A percentile compares a stretch with the other conserved stretches of the same genome.
Evolutionary conservation across 2,329 filamentous ascomycete genomes (phyloP).

Genomic region (Dendryphion nanum): DNA sequence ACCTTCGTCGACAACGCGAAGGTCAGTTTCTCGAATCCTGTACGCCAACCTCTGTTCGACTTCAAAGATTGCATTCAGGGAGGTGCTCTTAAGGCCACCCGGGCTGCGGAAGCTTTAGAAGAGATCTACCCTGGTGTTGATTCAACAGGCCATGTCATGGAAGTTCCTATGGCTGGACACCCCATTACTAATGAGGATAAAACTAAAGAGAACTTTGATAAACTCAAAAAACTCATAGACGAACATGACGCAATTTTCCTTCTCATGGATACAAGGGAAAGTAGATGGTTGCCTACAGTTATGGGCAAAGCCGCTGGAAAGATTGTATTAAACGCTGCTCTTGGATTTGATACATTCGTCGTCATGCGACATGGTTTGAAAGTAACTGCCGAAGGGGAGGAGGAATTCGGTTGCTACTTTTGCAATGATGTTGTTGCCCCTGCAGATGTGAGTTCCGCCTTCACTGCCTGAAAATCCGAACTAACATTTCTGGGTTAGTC

Average conservation of each 20-base stretch:
- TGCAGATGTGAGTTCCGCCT: conserved; percentile 68
- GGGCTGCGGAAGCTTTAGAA: conserved; percentile 75
- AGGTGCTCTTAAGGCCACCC: conserved; percentile 76
- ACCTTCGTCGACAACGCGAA: conserved; percentile 92
- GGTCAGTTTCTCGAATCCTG: conserved; percentile 95
- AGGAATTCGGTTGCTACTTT: conserved; percentile 90
- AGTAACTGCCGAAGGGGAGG: conserved; percentile 45
- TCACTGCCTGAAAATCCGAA: conserved; percentile 1
- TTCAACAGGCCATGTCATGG: conserved; percentile 73
- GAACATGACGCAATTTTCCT: conserved; percentile 91
- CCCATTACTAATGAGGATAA: conserved; percentile 72
- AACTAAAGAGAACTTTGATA: conserved; percentile 71
- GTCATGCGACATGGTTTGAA: conserved; percentile 91
- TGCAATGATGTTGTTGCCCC: conserved; percentile 97
- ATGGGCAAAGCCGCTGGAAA: conserved; percentile 93
- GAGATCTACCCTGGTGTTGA: conserved; percentile 91
- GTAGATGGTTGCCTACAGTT: conserved; percentile 90
- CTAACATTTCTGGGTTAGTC: conserved; percentile 59
- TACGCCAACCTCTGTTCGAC: conserved; percentile 87
- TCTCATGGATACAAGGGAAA: conserved; percentile 96
- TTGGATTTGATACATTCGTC: conserved; percentile 95
- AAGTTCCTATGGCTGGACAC: conserved; percentile 94
- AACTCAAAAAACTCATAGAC: conserved; percentile 71
- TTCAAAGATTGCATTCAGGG: conserved; percentile 87
- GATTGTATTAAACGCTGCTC: conserved; percentile 92